Base-by-base conservation (phyloP, 2,329 filamentous ascomycete species). In the Aspergillus cejpii region DNA sequence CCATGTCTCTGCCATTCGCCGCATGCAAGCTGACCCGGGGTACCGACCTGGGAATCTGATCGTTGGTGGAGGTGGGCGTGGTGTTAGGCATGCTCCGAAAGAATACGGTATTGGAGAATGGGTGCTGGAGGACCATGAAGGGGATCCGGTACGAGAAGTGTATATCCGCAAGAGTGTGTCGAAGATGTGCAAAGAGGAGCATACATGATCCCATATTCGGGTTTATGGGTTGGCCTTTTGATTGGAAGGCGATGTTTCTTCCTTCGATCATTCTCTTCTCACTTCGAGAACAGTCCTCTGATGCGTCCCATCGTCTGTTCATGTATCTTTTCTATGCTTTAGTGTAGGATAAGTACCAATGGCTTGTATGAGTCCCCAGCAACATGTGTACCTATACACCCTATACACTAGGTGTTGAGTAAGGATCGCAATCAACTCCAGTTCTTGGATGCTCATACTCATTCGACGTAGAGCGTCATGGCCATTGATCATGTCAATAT, bases 31-130 rank as follows among this genome's bases (percentile, higher is more conserved):
- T 6, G 77, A 89, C 48, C 60, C 72, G 1, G 69, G 55, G 0
- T 92, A 91, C 57, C 74, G 87, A 0, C 87, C 87, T 0, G 87
- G 87, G 0, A 92, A 92, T 49, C 63, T 92, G 42, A 88, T 92
- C 48, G 67, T 90, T 2, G 87, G 87, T 0, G 87, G 87, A 1
- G 87, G 87, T 12, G 87, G 87, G 0, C 72, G 86, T 23, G 87
- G 86, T 1, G 72, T 80, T 1, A 73, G 78, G 20, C 68, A 56
- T 6, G 86, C 86, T 1, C 80, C 83, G 0, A 58, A 73, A 5
- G 66, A 80, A 21, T 66, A 76, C 46, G 85, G 84, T 0, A 87
- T 82, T 41, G 87, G 86, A 0, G 76, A 85, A 11, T 91, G 87
- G 87, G 72, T 76, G 3, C 78, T 83, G 42, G 71, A 81, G 2